These are phyloP conservation scores for Xerocomellus amylosporus DNA, from an alignment of 768 basidiomycete species.

Conservation along the genomic window DNA sequence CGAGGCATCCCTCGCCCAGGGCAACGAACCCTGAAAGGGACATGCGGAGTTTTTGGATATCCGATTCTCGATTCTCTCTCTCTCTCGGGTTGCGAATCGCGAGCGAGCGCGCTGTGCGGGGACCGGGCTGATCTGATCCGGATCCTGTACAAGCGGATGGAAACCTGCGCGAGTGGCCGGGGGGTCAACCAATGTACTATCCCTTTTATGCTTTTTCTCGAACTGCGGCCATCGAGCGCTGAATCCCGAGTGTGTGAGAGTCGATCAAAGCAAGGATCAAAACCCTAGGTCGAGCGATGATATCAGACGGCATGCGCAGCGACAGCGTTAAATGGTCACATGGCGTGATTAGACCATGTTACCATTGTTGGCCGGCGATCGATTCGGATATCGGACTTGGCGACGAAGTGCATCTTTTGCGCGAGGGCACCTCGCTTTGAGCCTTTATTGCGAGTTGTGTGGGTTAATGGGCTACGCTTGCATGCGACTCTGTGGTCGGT, in stretches of 20 bases:
- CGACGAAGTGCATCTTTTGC: neutral
- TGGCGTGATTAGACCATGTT: neutral
- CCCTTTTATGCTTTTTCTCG: neutral
- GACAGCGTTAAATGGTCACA: neutral
- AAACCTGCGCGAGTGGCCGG: neutral
- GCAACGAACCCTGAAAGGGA: no score
- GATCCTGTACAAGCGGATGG: neutral
- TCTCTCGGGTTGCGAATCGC: neutral
- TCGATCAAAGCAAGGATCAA: conserved; percentile 2
- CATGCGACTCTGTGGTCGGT: neutral
- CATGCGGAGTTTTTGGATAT: neutral
- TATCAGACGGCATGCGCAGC: neutral
- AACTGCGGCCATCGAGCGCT: neutral
- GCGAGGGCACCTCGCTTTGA: neutral
- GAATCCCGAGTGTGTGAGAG: neutral
- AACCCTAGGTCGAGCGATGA: neutral
- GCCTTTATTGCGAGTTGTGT: neutral
- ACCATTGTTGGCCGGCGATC: no score
- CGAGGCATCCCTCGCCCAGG: no score
- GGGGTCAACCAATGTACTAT: neutral
- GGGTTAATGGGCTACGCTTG: neutral
- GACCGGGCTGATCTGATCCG: conserved; percentile 1
- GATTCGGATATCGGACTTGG: neutral
- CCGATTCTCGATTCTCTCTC: neutral
- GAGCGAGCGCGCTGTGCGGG: neutral